Evolutionary conservation across 176 grass and related monocot species (phyloP).

Genomic region (Thinopyrum elongatum): DNA sequence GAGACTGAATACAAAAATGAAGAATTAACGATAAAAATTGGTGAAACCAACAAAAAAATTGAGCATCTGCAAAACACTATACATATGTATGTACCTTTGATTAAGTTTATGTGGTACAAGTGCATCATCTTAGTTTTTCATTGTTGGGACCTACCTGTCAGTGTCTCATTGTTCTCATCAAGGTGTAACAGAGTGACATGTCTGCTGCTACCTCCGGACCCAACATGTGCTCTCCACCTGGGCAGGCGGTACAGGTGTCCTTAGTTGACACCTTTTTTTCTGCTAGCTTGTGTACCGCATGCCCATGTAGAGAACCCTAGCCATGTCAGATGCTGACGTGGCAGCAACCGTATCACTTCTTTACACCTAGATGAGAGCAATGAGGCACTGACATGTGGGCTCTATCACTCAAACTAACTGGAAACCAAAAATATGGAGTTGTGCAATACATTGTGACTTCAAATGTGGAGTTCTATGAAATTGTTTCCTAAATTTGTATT

Average conservation of each 20-base stretch:
- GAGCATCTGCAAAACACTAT: constrained; percentile 51
- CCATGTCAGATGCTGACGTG: neutral
- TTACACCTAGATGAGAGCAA: neutral
- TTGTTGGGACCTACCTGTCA: too few species aligned
- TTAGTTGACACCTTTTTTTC: neutral
- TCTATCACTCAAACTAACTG: neutral
- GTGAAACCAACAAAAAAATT: constrained; percentile 47
- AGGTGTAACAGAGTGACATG: neutral
- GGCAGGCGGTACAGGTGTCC: neutral
- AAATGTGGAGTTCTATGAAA: neutral
- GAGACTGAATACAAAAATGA: constrained; percentile 46
- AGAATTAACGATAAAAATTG: constrained; percentile 35
- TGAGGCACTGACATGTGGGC: neutral
- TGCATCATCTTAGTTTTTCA: neutral
- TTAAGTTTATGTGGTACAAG: constrained; percentile 4
- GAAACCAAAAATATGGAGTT: neutral
- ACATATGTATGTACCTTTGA: constrained; percentile 38
- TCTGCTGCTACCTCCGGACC: neutral
- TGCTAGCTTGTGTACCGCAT: neutral
- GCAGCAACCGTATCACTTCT: neutral
- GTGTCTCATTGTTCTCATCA: neutral
- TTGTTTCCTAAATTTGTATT: neutral
- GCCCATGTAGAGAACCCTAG: neutral
- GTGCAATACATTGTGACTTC: neutral
- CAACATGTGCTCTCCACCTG: neutral